Evolutionary conservation across 2,329 filamentous ascomycete genomes (phyloP), one percentile per base, ranked within the genome.

Genomic region (Ophiostoma populinum): DNA sequence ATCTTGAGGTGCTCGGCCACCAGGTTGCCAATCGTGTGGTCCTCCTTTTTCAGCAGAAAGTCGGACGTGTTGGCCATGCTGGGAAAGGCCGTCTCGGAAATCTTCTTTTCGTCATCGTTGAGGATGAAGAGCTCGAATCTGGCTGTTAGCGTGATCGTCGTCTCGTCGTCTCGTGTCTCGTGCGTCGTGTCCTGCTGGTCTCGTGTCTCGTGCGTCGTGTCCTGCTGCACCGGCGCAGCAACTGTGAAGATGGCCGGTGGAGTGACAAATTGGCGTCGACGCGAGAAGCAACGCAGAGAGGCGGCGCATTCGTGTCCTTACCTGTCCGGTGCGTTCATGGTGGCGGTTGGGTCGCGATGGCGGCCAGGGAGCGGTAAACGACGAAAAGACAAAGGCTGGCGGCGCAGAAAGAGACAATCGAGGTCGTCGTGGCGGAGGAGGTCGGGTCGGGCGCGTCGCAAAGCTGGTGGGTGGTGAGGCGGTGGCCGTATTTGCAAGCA

Each of bases 101-200:
- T 82, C 61, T 94, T 95, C 65, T 87, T 90, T 67, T 98, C 83
- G 42, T 78, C 85, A 32, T 85, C 79, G 26, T 58, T 70, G 40
- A 95, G 78, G 43, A 94, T 61, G 61, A 94, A 95, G 32, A 92
- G 72, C 65, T 95, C 90, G 62, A 92, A 92, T 52, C 90, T 95
- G 17, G 6, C 3, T 37, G 32, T 39, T n/a, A 39, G 32, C 9
- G 9, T 36, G 24, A 32, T 8, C 31, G 27, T 6, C 2, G 10
- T 3, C 12, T 12, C 3, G 12, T 7, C 4, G 12, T 20, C 17
- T 7, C 5, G 9, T 18, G 16, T 6, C 8, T 38, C 13, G 13
- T 15, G 29, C 7, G 6, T 20, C 19, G 17, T 11, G 15, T n/a
- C 7, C 13, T 22, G 17, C 13, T 17, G 10, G 10, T 24, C 6